phyloP scores from a whole-genome alignment of 164 flowering plant genomes.

The Umbellularia californica region DNA sequence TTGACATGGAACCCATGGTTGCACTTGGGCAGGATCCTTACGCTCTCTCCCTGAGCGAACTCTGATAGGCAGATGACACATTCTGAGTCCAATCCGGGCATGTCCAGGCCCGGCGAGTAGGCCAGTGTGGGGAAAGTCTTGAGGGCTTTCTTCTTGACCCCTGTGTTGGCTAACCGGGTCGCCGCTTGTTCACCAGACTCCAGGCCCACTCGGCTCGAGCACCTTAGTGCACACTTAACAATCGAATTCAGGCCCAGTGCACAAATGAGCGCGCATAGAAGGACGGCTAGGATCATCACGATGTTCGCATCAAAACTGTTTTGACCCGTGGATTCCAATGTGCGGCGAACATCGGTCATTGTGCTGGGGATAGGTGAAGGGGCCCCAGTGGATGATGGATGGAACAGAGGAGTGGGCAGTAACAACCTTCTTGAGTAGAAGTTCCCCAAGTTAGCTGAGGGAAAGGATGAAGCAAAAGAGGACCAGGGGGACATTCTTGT shows the following conservation, averaged over 20 bases:
- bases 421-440: constrained; percentile 26
- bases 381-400: constrained; percentile 13
- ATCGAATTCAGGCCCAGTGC: constrained; percentile 78
- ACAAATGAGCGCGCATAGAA: constrained; percentile 80
- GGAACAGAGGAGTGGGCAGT: constrained; percentile 28
- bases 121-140: constrained; percentile 45
- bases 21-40: constrained; percentile 70
- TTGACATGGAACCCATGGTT: constrained; percentile 74
- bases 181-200: constrained; percentile 19
- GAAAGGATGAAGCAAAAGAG: not conserved
- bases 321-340: constrained; percentile 3
- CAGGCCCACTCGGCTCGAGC: constrained; percentile 37
- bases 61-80: constrained; percentile 81
- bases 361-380: constrained; percentile 16
- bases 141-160: constrained; percentile 57
- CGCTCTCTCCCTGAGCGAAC: constrained; percentile 49
- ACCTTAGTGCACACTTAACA: constrained; percentile 63
- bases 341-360: constrained; percentile 4
- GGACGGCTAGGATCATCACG: constrained; percentile 76
- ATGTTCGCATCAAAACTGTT: constrained; percentile 63
- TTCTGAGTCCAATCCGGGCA: constrained; percentile 53
- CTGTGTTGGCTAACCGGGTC: constrained; percentile 36
- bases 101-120: constrained; percentile 34
- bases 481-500: not conserved
- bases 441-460: not conserved